A percentile compares a stretch with the other conserved stretches of the same genome.
phyloP scores from a whole-genome alignment of 179 eudicot genomes.

The Beta macrorhiza region DNA sequence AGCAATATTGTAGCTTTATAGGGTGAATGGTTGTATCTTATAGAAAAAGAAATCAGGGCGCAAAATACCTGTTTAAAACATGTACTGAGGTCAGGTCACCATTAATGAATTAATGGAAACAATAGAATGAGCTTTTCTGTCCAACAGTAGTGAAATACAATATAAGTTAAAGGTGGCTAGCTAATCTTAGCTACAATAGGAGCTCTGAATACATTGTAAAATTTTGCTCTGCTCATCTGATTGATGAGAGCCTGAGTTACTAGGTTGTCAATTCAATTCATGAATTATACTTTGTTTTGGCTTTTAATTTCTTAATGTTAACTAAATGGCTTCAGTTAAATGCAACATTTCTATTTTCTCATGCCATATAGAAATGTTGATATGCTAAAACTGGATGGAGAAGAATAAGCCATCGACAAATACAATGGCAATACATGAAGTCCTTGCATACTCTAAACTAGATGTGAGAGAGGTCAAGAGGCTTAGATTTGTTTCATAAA shows the following conservation, averaged over 20 bases:
- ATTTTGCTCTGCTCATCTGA: neutral
- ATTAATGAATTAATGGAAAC: neutral
- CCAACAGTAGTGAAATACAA: neutral
- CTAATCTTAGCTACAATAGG: neutral
- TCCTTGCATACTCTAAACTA: neutral
- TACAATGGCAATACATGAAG: neutral
- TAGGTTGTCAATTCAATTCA: neutral
- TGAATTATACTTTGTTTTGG: neutral
- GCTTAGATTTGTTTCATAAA: neutral
- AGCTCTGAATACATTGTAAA: neutral
- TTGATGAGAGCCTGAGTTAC: neutral
- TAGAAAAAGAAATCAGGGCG: neutral
- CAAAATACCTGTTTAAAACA: neutral
- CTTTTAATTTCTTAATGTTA: neutral
- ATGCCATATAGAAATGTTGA: neutral
- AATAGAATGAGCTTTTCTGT: neutral
- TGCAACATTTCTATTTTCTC: neutral
- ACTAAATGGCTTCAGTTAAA: neutral
- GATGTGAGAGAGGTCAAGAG: neutral
- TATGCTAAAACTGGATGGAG: neutral
- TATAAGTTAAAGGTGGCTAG: neutral
- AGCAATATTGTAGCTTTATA: neutral
- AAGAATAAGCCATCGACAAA: too few relatives aligned
- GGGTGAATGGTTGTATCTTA: neutral
- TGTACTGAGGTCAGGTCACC: too few relatives aligned